These are phyloP conservation scores for Suhomyces guaymorum DNA, from an alignment of 1,139 yeast species.

Conservation along the genomic window DNA sequence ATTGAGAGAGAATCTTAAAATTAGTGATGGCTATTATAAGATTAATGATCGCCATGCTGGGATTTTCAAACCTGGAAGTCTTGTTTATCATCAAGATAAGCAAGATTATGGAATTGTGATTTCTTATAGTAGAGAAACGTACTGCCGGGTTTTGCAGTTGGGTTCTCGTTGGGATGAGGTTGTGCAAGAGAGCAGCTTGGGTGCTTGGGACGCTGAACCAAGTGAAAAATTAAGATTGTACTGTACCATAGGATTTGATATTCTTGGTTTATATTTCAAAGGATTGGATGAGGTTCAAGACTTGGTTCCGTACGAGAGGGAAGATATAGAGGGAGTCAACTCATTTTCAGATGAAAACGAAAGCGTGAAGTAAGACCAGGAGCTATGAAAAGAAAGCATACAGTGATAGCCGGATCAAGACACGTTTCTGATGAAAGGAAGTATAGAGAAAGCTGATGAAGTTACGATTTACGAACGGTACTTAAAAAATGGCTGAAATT, in stretches of 20 bases:
- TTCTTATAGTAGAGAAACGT: not conserved
- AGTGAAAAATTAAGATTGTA: not conserved
- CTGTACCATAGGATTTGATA: conserved; percentile 1
- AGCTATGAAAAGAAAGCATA: too few species aligned
- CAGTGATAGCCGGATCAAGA: too few species aligned
- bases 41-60: not conserved
- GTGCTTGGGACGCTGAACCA: too few species aligned
- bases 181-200: not conserved
- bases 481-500: too few species aligned
- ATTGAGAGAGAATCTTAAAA: not conserved
- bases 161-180: conserved; percentile 1
- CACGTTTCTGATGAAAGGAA: too few species aligned
- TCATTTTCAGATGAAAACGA: not conserved
- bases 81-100: conserved; percentile 1
- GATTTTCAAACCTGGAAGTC: not conserved
- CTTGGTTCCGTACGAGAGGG: not conserved
- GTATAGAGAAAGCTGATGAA: too few species aligned
- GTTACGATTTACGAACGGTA: too few species aligned
- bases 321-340: not conserved
- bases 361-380: too few species aligned
- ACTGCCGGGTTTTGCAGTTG: not conserved
- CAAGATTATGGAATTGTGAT: conserved; percentile 1
- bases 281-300: not conserved
- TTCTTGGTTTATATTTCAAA: conserved; percentile 1
- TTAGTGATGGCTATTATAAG: not conserved